Evolutionary conservation across 1,139 yeast genomes (phyloP), one percentile per base, ranked within the genome.

Genomic region (Candida labiduridarum): DNA sequence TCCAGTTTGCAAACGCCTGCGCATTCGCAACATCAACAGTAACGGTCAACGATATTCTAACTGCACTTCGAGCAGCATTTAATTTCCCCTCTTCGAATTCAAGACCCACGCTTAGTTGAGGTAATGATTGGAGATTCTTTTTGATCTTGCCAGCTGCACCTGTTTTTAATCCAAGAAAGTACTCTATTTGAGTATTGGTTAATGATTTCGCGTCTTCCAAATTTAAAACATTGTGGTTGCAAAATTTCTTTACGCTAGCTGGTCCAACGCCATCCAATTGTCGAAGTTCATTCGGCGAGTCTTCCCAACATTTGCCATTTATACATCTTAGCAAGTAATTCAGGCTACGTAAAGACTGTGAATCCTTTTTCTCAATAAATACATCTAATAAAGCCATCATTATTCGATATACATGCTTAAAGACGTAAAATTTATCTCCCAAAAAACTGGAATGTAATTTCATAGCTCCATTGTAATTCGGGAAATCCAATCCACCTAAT

Each of bases 251-350:
- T 0, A 76, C 70, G 22, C 71, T 65, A 0, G 66, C 71, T 2
- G 71, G 53, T 0, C 80, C 82, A 22, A 80, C 60, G 4, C 76
- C 76, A 25, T 73, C 74, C 15, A 80, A 51, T 50, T 80, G 84
- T 48, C 73, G 64, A 25, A 80, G 59, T 9, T 72, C 72, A 56
- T 69, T 65, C 0, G 77, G 63, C 0, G 75, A 60, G 45, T 69
- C 72, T 54, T 78, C 83, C 85, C 85, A 80, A 18, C 82, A 69
- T 50, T 64, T 68, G 0, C 78, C 78, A 42, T 60, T 59, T 2
- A 78, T 51, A 42, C 77, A 72, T 47, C 81, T 61, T 2, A 62
- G 55, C 10, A 80, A 53, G 38, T 61, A 63, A 8, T 79, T 57
- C 10, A 76, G 59, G 41, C 64, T 69, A 16, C 61, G 52, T 40